Conservation (phyloP, 805 yeast species). For the Candida gorgasii region DNA sequence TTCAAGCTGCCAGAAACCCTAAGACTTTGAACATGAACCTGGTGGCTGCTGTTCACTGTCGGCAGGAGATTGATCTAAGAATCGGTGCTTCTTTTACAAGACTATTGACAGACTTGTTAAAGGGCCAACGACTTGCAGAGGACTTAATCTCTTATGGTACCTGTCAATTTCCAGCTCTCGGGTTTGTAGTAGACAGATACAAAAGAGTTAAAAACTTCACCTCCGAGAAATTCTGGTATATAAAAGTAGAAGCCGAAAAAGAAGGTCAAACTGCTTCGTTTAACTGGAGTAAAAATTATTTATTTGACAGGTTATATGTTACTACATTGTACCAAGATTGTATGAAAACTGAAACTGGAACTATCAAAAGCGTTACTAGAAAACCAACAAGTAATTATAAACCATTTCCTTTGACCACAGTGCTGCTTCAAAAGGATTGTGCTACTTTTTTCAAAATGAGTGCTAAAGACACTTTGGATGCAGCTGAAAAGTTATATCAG, state of each 20-base stretch:
- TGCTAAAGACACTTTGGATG: slow-evolving; percentile 72
- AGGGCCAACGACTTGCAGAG: slow-evolving; percentile 30
- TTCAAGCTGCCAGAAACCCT: slow-evolving; percentile 74
- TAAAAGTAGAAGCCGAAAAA: slow-evolving; percentile 54
- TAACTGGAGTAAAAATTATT: slow-evolving; percentile 69
- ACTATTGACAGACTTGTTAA: slow-evolving; percentile 59
- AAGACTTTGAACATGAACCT: slow-evolving; percentile 60
- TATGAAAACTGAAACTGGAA: slow-evolving; percentile 50
- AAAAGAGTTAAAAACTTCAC: slow-evolving; percentile 69
- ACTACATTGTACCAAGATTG: slow-evolving; percentile 69
- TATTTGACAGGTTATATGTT: slow-evolving; percentile 73
- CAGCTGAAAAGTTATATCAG: slow-evolving; percentile 85
- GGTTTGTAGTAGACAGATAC: slow-evolving; percentile 92
- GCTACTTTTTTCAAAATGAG: slow-evolving; percentile 70
- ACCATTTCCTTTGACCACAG: slow-evolving; percentile 93
- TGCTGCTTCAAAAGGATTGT: slow-evolving; percentile 86
- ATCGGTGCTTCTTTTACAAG: slow-evolving; percentile 91
- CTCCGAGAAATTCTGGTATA: slow-evolving; percentile 79
- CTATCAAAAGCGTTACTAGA: slow-evolving; percentile 49
- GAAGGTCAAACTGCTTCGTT: slow-evolving; percentile 35
- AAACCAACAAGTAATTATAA: slow-evolving; percentile 74
- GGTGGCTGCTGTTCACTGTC: slow-evolving; percentile 80
- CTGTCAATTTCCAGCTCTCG: slow-evolving; percentile 96
- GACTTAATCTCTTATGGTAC: slow-evolving; percentile 74
- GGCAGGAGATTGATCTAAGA: slow-evolving; percentile 85